phyloP scores from a whole-genome alignment of 441 rosid species.

The Corymbia citriodora region DNA sequence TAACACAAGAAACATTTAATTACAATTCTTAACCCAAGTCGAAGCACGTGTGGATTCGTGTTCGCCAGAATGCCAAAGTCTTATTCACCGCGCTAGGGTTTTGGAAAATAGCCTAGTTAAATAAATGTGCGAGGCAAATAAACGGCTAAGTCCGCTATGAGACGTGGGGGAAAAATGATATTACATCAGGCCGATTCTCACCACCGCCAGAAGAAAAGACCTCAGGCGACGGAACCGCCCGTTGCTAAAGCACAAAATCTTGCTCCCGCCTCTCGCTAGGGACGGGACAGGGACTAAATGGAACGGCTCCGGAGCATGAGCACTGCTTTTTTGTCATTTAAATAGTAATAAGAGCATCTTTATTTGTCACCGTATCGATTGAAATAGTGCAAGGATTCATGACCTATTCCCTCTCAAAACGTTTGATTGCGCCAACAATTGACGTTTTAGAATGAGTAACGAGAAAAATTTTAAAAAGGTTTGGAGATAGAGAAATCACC shows the following conservation, averaged over 20 bases:
- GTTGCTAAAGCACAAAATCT: rapidly evolving
- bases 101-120: no score
- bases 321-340: not conserved
- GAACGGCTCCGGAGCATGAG: not conserved
- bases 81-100: no score
- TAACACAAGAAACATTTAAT: no score
- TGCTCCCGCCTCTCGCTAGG: not conserved
- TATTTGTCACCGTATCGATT: not conserved
- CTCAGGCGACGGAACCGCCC: no score
- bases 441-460: not conserved
- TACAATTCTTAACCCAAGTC: no score
- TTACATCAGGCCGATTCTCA: no score
- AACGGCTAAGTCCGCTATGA: not conserved
- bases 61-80: no score
- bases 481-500: not conserved
- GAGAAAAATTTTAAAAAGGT: not conserved
- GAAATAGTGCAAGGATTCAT: not conserved
- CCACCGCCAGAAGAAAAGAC: no score
- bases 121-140: no score
- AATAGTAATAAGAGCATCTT: not conserved
- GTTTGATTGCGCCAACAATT: not conserved
- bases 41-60: no score
- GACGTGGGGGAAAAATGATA: no score
- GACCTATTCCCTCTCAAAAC: not conserved
- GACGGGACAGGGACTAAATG: not conserved